phyloP scores from a whole-genome alignment of 2,329 filamentous ascomycete species.

The Paramyrothecium roridum region DNA sequence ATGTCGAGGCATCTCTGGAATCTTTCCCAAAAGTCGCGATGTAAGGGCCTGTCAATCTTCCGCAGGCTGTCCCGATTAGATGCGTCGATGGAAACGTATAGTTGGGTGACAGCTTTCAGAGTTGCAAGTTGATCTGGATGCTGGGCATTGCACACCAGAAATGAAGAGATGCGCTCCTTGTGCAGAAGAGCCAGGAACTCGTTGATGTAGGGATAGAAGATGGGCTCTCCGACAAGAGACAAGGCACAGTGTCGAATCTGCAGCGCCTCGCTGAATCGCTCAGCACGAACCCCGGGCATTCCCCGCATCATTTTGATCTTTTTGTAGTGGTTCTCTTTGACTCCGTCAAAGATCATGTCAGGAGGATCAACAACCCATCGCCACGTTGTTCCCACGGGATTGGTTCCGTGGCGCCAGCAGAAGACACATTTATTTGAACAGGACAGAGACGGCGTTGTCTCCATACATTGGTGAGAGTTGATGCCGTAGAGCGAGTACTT shows the following conservation, averaged over 20 bases:
- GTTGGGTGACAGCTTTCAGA: slow-evolving; percentile 82
- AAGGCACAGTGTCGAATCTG: slow-evolving; percentile 90
- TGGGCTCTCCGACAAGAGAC: slow-evolving; percentile 92
- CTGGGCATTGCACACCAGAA: slow-evolving; percentile 95
- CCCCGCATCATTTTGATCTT: slow-evolving; percentile 98
- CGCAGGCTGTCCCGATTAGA: slow-evolving; percentile 84
- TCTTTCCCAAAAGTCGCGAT: slow-evolving; percentile 96
- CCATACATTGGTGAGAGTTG: slow-evolving; percentile 95
- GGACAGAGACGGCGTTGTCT: slow-evolving; percentile 90
- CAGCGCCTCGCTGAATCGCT: slow-evolving; percentile 91
- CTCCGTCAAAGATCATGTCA: slow-evolving; percentile 83
- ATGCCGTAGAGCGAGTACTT: slow-evolving; percentile 98
- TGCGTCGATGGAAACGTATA: slow-evolving; percentile 96
- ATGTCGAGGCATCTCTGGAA: slow-evolving; percentile 92
- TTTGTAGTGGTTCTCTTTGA: slow-evolving; percentile 89
- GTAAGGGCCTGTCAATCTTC: slow-evolving; percentile 85
- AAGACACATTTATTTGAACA: slow-evolving; percentile 99
- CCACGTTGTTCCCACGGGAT: slow-evolving; percentile 95
- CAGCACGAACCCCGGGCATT: slow-evolving; percentile 86
- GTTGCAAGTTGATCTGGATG: slow-evolving; percentile 86
- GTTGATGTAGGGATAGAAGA: slow-evolving; percentile 98
- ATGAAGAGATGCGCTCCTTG: slow-evolving; percentile 81
- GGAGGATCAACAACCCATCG: slow-evolving; percentile 93
- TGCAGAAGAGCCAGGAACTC: slow-evolving; percentile 84
- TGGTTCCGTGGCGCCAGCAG: slow-evolving; percentile 97